A percentile compares a stretch with the other conserved stretches of the same genome.
These are phyloP conservation scores for Carallia pectinifolia DNA, from an alignment of 345 rosid species.

Conservation along the genomic window DNA sequence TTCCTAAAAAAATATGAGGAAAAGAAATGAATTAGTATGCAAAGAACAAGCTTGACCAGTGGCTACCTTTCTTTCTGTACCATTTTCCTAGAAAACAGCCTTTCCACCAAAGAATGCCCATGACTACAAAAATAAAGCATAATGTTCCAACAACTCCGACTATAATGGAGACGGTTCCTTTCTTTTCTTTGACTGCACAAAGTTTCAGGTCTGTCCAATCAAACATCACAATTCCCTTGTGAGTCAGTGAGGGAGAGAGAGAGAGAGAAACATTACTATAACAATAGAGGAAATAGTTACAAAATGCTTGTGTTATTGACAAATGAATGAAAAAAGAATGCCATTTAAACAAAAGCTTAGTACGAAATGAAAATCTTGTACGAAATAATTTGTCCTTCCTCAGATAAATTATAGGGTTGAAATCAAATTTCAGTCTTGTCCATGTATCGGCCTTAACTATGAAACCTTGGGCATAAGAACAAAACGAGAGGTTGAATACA, in stretches of 20 bases:
- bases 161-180: conserved; percentile 1
- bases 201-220: conserved; percentile 17
- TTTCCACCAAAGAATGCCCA: conserved; percentile 26
- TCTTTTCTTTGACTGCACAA: conserved; percentile 16
- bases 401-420: no score
- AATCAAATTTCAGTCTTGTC: no score
- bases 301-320: no score
- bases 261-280: no score
- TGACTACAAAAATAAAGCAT: conserved; percentile 13
- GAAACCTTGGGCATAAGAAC: no score
- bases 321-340: no score
- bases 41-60: neutral
- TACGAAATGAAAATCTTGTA: no score
- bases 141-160: conserved; percentile 22
- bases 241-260: neutral
- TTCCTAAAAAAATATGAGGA: neutral
- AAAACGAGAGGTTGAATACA: no score
- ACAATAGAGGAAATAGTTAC: no score
- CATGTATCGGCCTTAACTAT: no score
- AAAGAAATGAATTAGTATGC: neutral
- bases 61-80: conserved; percentile 16
- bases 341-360: no score
- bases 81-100: conserved; percentile 16
- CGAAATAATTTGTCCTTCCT: no score
- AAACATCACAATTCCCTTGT: neutral